Percentiles rank a stretch among this genome's conserved stretches.
Conservation (phyloP, 2,329 filamentous ascomycete species). For the Metarhizium rileyi region DNA sequence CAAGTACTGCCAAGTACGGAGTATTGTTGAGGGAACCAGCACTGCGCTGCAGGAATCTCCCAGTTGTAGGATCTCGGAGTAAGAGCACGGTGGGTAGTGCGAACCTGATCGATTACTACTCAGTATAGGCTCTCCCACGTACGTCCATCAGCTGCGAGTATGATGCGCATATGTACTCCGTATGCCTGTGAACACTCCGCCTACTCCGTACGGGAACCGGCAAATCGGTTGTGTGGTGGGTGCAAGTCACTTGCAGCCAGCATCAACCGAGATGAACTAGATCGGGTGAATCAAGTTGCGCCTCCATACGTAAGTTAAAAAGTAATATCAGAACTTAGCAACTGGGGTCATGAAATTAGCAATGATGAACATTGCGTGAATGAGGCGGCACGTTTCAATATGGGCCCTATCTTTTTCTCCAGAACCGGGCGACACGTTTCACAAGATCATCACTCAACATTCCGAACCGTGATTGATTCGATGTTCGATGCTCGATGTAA, state of each 20-base stretch:
- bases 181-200: neutral
- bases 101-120: neutral
- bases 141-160: slow-evolving; percentile 19
- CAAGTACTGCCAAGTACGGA: neutral
- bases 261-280: neutral
- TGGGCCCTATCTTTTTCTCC: too few relatives aligned
- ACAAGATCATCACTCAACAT: too few relatives aligned
- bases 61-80: too few relatives aligned
- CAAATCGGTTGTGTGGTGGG: neutral
- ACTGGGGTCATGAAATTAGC: too few relatives aligned
- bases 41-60: neutral
- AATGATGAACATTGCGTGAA: too few relatives aligned
- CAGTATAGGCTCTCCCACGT: neutral
- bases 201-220: neutral
- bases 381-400: too few relatives aligned
- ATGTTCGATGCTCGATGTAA: too few relatives aligned
- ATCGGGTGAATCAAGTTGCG: neutral
- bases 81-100: neutral
- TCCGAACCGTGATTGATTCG: too few relatives aligned
- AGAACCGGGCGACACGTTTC: too few relatives aligned
- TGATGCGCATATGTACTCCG: slow-evolving; percentile 26
- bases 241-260: neutral
- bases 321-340: neutral
- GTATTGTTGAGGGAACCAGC: neutral
- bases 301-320: neutral